Evolutionary conservation across 2,329 filamentous ascomycete species (phyloP).

Genomic region (Tolypocladium capitatum): DNA sequence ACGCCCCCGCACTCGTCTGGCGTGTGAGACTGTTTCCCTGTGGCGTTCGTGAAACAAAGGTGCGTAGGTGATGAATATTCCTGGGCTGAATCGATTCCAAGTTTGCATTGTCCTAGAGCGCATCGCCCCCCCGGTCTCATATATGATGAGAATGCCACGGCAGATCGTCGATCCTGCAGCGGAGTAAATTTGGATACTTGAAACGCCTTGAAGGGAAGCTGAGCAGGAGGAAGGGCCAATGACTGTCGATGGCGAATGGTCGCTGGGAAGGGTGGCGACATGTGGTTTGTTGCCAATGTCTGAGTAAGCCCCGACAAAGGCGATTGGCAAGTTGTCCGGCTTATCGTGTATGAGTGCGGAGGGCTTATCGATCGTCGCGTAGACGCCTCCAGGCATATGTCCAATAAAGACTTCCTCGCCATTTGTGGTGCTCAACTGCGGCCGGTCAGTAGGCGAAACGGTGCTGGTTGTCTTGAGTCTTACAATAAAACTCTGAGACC

Average conservation of each 20-base stretch:
- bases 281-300: background rate
- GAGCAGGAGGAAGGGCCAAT: background rate
- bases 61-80: background rate
- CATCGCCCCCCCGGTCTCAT: background rate
- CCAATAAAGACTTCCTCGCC: background rate
- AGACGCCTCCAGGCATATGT: background rate
- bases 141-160: constrained; percentile 1
- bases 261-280: background rate
- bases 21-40: background rate
- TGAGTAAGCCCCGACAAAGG: constrained; percentile 1
- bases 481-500: constrained; percentile 1
- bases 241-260: background rate
- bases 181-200: background rate
- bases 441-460: background rate
- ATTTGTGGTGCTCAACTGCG: background rate
- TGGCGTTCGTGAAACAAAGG: background rate
- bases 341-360: constrained; percentile 1
- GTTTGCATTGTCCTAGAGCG: constrained; percentile 1
- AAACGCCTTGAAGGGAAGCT: background rate
- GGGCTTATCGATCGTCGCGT: background rate
- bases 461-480: background rate
- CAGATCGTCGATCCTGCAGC: background rate
- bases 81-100: background rate
- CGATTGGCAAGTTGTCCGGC: background rate
- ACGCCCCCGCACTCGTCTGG: background rate